Percentiles rank a stretch among this genome's conserved stretches.
phyloP scores from a whole-genome alignment of 2,329 filamentous ascomycete species.

The Trichoderma guizhouense region DNA sequence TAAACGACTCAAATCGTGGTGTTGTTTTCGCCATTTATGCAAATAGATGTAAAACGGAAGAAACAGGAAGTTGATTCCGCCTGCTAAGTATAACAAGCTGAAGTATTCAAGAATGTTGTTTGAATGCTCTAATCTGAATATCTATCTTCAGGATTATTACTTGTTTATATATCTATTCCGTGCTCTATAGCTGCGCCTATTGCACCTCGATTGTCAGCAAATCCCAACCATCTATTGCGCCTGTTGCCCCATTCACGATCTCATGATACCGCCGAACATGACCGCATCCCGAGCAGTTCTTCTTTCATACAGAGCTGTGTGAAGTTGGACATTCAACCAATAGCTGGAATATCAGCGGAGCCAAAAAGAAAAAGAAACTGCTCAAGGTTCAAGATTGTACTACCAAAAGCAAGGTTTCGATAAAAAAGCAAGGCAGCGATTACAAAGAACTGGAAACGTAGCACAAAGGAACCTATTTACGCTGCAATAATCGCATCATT shows the following conservation, averaged over 20 bases:
- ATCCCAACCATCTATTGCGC: not conserved
- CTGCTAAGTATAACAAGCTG: not conserved
- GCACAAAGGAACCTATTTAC: no score
- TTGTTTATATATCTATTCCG: not conserved
- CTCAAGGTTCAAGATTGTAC: no score
- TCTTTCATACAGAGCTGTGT: not conserved
- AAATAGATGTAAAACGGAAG: not conserved
- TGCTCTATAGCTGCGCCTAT: no score
- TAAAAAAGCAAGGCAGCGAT: no score
- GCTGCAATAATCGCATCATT: no score
- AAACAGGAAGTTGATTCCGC: not conserved
- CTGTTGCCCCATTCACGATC: rapidly evolving
- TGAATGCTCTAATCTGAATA: not conserved
- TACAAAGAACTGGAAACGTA: no score
- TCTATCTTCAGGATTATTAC: not conserved
- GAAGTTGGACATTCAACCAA: no score
- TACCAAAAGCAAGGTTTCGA: no score
- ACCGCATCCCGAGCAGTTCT: not conserved
- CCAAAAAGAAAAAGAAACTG: no score
- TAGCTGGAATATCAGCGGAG: no score
- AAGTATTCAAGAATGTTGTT: not conserved
- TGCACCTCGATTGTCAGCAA: not conserved
- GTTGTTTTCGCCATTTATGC: not conserved
- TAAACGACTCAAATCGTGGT: not conserved
- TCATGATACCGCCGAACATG: not conserved